A percentile compares a stretch with the other conserved stretches of the same genome.
phyloP scores from a whole-genome alignment of 306 rosid species.

The Trichosanthes truncata region DNA sequence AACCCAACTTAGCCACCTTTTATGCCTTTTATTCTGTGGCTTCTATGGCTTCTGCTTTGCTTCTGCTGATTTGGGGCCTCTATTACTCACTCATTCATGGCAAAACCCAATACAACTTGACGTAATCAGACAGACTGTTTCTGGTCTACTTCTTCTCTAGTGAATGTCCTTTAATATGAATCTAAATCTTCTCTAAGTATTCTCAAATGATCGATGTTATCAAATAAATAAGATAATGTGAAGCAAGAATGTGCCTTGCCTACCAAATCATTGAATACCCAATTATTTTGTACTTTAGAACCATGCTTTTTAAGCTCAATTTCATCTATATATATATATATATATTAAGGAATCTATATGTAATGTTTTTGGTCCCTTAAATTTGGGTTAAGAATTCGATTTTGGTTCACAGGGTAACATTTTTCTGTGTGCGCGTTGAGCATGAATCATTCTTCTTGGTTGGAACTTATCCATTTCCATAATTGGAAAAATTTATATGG shows the following conservation, averaged over 20 bases:
- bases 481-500: no score
- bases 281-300: neutral
- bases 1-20: slow-evolving; percentile 5
- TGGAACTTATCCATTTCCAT: no score
- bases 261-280: neutral
- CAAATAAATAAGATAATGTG: neutral
- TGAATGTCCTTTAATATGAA: neutral
- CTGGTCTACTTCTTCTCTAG: no score
- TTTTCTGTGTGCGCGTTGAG: no score
- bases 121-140: neutral
- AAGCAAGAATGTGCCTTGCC: neutral
- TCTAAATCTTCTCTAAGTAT: neutral
- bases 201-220: neutral
- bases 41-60: slow-evolving; percentile 21
- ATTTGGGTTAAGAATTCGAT: no score
- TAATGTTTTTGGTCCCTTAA: no score
- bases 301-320: neutral
- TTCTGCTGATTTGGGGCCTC: slow-evolving; percentile 12
- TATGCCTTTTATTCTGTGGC: slow-evolving; percentile 18
- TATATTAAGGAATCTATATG: no score
- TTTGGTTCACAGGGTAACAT: no score
- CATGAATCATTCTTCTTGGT: no score
- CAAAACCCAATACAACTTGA: neutral
- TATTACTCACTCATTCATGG: neutral
- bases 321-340: neutral